Percentiles rank a stretch among this genome's conserved stretches.
These are phyloP conservation scores for Encephalitozoon intestinalis DNA, from an alignment of 371 early-diverging fungal species.

Conservation along the genomic window DNA sequence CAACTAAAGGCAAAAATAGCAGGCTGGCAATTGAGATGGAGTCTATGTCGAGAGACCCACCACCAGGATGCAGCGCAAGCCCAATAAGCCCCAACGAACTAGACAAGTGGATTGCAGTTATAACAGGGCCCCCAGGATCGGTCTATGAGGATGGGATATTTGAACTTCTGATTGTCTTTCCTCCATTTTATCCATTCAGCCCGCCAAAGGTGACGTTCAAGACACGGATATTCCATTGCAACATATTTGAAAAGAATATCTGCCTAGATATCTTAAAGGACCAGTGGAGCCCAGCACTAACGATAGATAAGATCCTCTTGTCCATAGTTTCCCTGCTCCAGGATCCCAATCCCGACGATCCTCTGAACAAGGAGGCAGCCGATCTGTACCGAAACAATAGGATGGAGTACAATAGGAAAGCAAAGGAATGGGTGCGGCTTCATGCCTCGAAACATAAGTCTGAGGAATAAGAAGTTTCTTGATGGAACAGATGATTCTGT, in stretches of 20 bases:
- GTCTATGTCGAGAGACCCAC: conserved; percentile 67
- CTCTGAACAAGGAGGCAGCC: conserved; percentile 82
- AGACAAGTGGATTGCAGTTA: conserved; percentile 69
- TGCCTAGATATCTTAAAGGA: conserved; percentile 95
- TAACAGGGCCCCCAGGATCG: conserved; percentile 67
- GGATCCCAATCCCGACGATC: conserved; percentile 96
- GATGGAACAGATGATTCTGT: not conserved
- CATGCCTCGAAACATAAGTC: conserved; percentile 58
- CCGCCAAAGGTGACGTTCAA: conserved; percentile 87
- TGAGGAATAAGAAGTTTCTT: not conserved
- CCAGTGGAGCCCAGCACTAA: conserved; percentile 97
- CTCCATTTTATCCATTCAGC: conserved; percentile 87
- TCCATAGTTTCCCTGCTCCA: conserved; percentile 84
- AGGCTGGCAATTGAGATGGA: conserved; percentile 65
- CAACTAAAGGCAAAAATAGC: conserved; percentile 33
- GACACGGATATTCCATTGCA: conserved; percentile 82
- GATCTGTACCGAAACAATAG: conserved; percentile 68
- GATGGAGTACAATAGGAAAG: conserved; percentile 68
- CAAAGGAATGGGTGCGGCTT: conserved; percentile 72
- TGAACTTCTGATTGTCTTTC: conserved; percentile 75
- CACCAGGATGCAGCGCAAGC: conserved; percentile 64
- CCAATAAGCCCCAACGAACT: conserved; percentile 66
- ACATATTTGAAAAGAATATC: conserved; percentile 88
- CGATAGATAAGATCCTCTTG: conserved; percentile 81
- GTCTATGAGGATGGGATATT: conserved; percentile 83